A percentile compares a stretch with the other conserved stretches of the same genome.
Conservation (phyloP, 2,329 filamentous ascomycete genomes). For the Fusarium burgessii region DNA sequence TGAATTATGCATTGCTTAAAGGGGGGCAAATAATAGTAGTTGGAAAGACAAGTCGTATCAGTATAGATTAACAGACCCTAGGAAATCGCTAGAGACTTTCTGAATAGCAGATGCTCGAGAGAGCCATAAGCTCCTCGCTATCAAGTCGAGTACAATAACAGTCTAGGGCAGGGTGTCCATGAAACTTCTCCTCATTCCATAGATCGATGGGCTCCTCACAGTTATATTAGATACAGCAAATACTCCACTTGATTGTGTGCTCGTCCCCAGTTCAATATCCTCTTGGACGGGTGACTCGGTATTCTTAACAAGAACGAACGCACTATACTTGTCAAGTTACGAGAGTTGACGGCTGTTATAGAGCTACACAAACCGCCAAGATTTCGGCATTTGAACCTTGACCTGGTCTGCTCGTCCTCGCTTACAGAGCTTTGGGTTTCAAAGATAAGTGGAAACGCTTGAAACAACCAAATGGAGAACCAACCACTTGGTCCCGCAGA, state of each 20-base stretch:
- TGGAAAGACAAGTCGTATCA: background rate
- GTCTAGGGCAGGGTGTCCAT: background rate
- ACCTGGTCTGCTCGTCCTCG: constrained; percentile 22
- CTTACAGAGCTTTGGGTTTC: constrained; percentile 38
- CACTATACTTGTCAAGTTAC: background rate
- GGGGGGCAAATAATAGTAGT: background rate
- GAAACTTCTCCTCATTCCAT: background rate
- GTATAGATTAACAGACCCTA: no score
- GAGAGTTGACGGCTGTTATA: background rate
- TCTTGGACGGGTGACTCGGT: constrained; percentile 5
- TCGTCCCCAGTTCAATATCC: constrained; percentile 5
- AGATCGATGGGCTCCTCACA: background rate
- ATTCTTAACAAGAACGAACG: background rate
- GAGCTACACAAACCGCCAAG: constrained; percentile 12
- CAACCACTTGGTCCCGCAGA: constrained; percentile 20
- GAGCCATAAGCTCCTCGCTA: background rate
- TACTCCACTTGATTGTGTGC: constrained; percentile 1
- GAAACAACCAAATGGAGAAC: constrained; percentile 34
- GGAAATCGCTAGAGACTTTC: background rate
- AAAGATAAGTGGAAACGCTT: constrained; percentile 18
- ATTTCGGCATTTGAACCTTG: constrained; percentile 21
- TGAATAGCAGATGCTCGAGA: background rate
- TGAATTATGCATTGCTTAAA: background rate
- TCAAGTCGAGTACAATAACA: background rate
- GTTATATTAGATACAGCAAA: constrained; percentile 1